Evolutionary conservation across 202 grass and related monocot species (phyloP).

Genomic region (Eragrostis tef): DNA sequence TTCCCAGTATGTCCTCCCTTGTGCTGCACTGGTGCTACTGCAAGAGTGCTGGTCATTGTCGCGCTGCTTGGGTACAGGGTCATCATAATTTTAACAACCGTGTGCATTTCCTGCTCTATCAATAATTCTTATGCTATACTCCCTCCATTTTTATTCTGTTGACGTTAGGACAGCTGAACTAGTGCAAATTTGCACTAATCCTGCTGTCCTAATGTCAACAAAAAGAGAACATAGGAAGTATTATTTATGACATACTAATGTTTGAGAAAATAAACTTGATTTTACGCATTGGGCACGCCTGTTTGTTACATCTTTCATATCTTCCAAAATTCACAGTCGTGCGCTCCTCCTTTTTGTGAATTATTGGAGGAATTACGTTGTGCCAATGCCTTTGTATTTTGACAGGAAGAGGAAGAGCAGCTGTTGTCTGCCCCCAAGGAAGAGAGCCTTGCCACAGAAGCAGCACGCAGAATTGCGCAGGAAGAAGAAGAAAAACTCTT

Average conservation of each 20-base stretch:
- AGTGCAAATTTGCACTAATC: no score
- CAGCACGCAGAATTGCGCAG: slow-evolving; percentile 74
- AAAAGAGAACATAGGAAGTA: no score
- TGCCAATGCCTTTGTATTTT: slow-evolving; percentile 4
- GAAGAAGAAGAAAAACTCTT: slow-evolving; percentile 95
- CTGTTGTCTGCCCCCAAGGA: slow-evolving; percentile 78
- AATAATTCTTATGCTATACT: background rate
- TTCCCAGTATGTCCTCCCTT: background rate
- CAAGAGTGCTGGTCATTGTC: no score
- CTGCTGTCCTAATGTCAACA: no score
- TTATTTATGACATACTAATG: background rate
- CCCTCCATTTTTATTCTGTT: no score
- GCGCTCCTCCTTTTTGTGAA: no score
- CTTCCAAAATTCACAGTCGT: background rate
- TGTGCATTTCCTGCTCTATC: background rate
- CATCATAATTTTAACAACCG: background rate
- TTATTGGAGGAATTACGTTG: no score
- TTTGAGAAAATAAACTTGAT: background rate
- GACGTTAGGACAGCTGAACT: no score
- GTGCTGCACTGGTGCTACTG: no score
- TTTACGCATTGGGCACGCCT: background rate
- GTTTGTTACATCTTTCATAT: background rate
- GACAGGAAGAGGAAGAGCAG: slow-evolving; percentile 96
- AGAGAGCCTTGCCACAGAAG: slow-evolving; percentile 77
- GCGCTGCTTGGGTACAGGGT: background rate